phyloP scores from a whole-genome alignment of 2,329 filamentous ascomycete species.

The Lachnellula subtilissima region DNA sequence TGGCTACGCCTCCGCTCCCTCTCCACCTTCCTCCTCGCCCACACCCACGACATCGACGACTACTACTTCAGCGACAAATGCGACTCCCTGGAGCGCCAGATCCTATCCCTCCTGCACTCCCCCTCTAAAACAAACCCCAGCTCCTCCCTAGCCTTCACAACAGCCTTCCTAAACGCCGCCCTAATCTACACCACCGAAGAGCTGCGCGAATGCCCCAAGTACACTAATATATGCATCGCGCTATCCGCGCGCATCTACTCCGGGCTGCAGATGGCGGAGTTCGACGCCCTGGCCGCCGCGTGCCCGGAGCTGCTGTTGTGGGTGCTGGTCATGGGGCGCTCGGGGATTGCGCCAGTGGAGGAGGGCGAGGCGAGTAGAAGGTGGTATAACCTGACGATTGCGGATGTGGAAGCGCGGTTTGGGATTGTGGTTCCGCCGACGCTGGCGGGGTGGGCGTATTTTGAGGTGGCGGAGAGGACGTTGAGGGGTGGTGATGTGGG shows the following conservation, averaged over 20 bases:
- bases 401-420: not conserved
- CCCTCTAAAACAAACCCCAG: not conserved
- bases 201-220: slow-evolving; percentile 8
- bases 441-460: slow-evolving; percentile 7
- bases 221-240: slow-evolving; percentile 7
- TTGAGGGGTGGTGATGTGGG: not conserved
- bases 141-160: slow-evolving; percentile 1
- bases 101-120: slow-evolving; percentile 2
- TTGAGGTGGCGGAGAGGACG: slow-evolving; percentile 3
- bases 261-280: slow-evolving; percentile 4
- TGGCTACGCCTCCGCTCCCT: slow-evolving; percentile 11
- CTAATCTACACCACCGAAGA: slow-evolving; percentile 7
- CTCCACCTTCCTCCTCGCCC: not conserved
- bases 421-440: not conserved
- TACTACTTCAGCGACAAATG: slow-evolving; percentile 9
- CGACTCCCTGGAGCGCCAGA: slow-evolving; percentile 2
- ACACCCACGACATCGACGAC: slow-evolving; percentile 1
- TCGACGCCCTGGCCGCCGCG: not conserved
- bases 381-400: slow-evolving; percentile 5
- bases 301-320: slow-evolving; percentile 8
- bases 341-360: slow-evolving; percentile 1
- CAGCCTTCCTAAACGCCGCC: slow-evolving; percentile 8
- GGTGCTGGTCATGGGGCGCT: slow-evolving; percentile 6
- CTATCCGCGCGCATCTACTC: slow-evolving; percentile 4
- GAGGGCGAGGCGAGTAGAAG: not conserved